A percentile compares a stretch with the other conserved stretches of the same genome.
Evolutionary conservation across 108 stramenopile species (phyloP).

Genomic region (Skeletonema costatum): DNA sequence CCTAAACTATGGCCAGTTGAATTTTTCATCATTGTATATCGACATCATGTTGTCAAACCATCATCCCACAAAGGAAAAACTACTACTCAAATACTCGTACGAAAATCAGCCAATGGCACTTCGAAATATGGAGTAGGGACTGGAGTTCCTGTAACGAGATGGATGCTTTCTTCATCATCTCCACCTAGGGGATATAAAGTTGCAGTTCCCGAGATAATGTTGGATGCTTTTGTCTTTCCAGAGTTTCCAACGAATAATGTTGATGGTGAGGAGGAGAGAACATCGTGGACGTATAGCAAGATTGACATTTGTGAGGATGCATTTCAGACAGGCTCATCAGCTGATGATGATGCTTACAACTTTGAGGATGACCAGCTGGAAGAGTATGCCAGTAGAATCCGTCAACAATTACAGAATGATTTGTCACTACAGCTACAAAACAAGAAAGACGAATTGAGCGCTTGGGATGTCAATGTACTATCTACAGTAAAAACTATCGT

Average conservation of each 20-base stretch:
- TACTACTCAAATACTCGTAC: conserved; percentile 31
- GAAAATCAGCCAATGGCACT: conserved; percentile 46
- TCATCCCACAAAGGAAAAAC: neutral
- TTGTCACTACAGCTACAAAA: neutral
- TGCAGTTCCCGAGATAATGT: conserved; percentile 7
- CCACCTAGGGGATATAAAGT: conserved; percentile 29
- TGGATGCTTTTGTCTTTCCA: conserved; percentile 33
- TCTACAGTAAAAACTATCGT: conserved; percentile 18
- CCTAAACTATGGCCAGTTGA: conserved; percentile 49
- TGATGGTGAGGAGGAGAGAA: neutral
- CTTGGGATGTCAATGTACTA: conserved; percentile 1
- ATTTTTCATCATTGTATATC: conserved; percentile 42
- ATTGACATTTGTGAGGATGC: conserved; percentile 23
- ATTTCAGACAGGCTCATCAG: neutral
- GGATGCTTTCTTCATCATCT: conserved; percentile 19
- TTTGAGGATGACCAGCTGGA: neutral
- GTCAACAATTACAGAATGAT: neutral
- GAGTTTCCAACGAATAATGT: conserved; percentile 42
- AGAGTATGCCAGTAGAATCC: neutral
- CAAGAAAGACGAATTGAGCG: neutral
- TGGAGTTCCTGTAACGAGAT: conserved; percentile 38
- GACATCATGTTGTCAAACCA: neutral
- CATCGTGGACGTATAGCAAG: conserved; percentile 30
- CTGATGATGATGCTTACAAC: neutral
- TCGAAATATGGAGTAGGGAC: conserved; percentile 45